Evolutionary conservation across 2,329 filamentous ascomycete species (phyloP), one percentile per base, ranked within the genome.

Genomic region (Zymoseptoria tritici): DNA sequence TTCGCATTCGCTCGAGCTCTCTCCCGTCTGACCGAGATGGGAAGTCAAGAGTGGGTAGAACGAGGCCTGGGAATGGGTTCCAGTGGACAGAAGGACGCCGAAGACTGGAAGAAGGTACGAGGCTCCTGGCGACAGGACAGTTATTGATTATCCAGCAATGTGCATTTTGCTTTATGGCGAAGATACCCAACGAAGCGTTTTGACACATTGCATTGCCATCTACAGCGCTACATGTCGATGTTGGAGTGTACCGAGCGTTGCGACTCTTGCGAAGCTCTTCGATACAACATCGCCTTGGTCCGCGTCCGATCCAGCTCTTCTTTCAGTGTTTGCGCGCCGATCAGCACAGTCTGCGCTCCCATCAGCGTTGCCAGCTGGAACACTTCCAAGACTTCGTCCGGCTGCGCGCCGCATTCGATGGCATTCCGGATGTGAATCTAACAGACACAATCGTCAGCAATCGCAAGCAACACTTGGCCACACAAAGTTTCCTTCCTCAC

Each of bases 1-100:
- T 99, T 99, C 78, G 94, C 94, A 0, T 99, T 99, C 79, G 91
- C 91, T 22, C 80, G 94, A 57, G 94, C 94, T 1, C 74, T 97
- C 67, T 92, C 88, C 57, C 80, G 94, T 58, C 77, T 99, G 62
- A 88, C 81, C 57, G 91, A 97, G 76, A 99, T 99, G 94, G 90
- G 91, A 20, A 94, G 90, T 73, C 85, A 86, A 73, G 89, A 97
- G 73, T 99, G 94, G 94, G 89, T 97, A 2, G 93, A 97, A 76
- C 77, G 91, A 13, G 92, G 85, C 0, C 63, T 86, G 72, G 79
- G 86, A 0, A 71, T 90, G 58, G 86, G 89, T 62, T 76, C 80
- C 62, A 87, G 86, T 11, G 87, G 87, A 2, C 84, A 85, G 77
- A 73, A 79, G 62, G 85, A 90, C 70, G 81, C 78, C 66, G 85